These are phyloP conservation scores for Malus hybrid DNA, from an alignment of 331 rosid genomes.

Conservation along the genomic window DNA sequence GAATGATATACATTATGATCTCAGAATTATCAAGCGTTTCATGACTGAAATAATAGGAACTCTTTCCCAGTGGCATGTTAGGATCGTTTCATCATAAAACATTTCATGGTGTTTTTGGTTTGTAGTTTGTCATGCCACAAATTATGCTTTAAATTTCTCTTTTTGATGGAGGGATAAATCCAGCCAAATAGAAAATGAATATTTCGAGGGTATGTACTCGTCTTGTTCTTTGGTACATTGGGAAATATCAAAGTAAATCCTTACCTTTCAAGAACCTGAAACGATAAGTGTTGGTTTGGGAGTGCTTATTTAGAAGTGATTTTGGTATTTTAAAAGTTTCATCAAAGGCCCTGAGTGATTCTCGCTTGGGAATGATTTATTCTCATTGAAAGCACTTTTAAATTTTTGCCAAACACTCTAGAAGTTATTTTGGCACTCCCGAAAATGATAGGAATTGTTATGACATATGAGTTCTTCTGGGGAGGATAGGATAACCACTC, in stretches of 20 bases:
- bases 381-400: too few species aligned
- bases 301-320: too few species aligned
- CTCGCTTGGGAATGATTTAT: too few species aligned
- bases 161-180: background rate
- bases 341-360: too few species aligned
- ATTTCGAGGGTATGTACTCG: background rate
- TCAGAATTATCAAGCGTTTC: background rate
- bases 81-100: background rate
- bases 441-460: background rate
- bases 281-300: background rate
- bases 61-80: background rate
- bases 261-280: background rate
- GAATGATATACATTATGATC: background rate
- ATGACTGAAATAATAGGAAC: background rate
- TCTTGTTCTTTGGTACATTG: background rate
- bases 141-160: background rate
- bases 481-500: background rate
- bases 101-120: background rate
- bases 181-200: background rate
- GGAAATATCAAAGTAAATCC: background rate
- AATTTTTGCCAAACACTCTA: too few species aligned
- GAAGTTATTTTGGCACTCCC: too few species aligned
- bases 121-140: background rate
- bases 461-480: background rate
- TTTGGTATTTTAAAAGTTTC: too few species aligned